Percentiles rank a stretch among this genome's conserved stretches.
These are phyloP conservation scores for Pythium rishiriense DNA, from an alignment of 352 stramenopile species.

Conservation along the genomic window DNA sequence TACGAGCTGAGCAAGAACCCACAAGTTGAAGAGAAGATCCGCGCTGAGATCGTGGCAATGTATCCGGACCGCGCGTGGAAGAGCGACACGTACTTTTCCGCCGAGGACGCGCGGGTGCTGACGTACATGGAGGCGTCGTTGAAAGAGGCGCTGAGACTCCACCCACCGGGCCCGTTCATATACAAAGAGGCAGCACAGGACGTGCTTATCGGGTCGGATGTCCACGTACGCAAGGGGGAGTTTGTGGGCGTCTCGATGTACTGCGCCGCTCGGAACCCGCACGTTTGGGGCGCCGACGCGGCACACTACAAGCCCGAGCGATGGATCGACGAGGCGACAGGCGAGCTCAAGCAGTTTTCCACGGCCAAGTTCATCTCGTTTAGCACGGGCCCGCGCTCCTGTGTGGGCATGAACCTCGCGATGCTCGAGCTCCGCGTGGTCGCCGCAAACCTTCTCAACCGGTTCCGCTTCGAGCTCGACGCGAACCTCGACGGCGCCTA, in stretches of 20 bases:
- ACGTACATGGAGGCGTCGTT: constrained; percentile 64
- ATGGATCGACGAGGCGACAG: constrained; percentile 37
- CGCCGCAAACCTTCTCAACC: constrained; percentile 13
- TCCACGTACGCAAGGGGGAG: constrained; percentile 30
- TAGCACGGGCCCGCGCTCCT: constrained; percentile 33
- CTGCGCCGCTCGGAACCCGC: constrained; percentile 29
- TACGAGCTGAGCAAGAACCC: constrained; percentile 67
- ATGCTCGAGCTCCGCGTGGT: constrained; percentile 41
- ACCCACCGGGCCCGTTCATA: constrained; percentile 60
- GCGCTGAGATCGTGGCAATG: constrained; percentile 39
- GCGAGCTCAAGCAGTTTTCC: constrained; percentile 6
- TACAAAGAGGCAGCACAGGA: constrained; percentile 54
- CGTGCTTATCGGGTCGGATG: constrained; percentile 41
- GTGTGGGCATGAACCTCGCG: constrained; percentile 35
- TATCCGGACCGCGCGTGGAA: constrained; percentile 32
- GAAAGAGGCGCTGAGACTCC: constrained; percentile 61
- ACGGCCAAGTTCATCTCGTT: constrained; percentile 36
- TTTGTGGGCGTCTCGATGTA: constrained; percentile 31
- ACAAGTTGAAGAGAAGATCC: constrained; percentile 43
- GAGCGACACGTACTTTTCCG: constrained; percentile 17
- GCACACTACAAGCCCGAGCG: constrained; percentile 62
- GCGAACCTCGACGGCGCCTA: constrained; percentile 6
- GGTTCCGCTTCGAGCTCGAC: constrained; percentile 19
- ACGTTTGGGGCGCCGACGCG: constrained; percentile 51
- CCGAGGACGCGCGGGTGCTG: constrained; percentile 32